phyloP scores from a whole-genome alignment of 2,329 filamentous ascomycete genomes.

The Neofusicoccum kwambonambiense region DNA sequence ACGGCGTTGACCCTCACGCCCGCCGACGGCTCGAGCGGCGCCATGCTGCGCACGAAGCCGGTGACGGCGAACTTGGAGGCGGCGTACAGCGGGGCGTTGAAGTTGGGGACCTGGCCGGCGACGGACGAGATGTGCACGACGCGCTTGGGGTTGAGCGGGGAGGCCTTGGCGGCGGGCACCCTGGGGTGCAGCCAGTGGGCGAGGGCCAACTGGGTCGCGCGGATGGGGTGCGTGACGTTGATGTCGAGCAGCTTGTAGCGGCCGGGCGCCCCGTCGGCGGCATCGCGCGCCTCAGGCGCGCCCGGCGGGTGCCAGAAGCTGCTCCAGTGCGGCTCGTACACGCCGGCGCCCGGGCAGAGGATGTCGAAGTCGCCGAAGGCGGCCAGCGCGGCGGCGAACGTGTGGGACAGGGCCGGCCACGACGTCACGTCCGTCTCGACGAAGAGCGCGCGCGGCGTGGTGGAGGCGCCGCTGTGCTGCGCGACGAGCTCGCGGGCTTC shows the following conservation, averaged over 20 bases:
- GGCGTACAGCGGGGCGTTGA: constrained; percentile 45
- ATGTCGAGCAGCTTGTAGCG: constrained; percentile 44
- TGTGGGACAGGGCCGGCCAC: constrained; percentile 34
- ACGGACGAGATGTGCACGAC: constrained; percentile 46
- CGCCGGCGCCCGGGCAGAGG: constrained; percentile 49
- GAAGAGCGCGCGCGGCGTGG: constrained; percentile 41
- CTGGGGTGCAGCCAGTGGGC: constrained; percentile 39
- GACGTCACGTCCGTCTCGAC: constrained; percentile 43
- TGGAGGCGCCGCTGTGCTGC: constrained; percentile 26
- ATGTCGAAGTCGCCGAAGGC: constrained; percentile 43
- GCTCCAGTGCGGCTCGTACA: constrained; percentile 48
- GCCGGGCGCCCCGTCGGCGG: constrained; percentile 20
- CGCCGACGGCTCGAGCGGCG: constrained; percentile 46
- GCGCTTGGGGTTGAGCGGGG: constrained; percentile 44
- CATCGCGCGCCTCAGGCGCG: constrained; percentile 33
- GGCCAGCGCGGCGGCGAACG: constrained; percentile 31
- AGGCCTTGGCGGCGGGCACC: constrained; percentile 28
- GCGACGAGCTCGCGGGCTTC: constrained; percentile 45
- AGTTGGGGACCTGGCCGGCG: constrained; percentile 41
- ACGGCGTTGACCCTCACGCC: constrained; percentile 61
- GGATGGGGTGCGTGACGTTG: constrained; percentile 50
- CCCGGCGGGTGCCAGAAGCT: constrained; percentile 53
- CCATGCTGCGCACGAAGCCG: constrained; percentile 52
- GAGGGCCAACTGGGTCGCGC: constrained; percentile 49
- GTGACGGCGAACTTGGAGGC: constrained; percentile 48